Evolutionary conservation across 2,329 filamentous ascomycete genomes (phyloP), one percentile per base, ranked within the genome.

Genomic region (Scorias spongiosa): DNA sequence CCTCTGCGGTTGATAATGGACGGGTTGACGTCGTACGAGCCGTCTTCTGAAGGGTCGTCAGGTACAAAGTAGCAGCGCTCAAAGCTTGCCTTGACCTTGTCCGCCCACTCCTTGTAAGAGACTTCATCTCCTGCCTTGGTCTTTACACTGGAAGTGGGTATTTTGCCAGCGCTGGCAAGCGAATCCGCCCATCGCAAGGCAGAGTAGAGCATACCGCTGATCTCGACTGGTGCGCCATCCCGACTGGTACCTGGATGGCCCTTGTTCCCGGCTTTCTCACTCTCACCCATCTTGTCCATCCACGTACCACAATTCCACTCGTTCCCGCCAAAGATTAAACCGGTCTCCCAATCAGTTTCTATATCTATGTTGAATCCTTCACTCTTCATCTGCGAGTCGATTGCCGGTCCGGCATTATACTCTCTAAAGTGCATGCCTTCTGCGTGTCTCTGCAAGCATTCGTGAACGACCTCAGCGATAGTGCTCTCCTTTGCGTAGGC

Each of bases 261-360:
- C 67, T 95, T 96, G 57, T 80, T 94, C 46, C 83, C 81, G 12
- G 93, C 91, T 48, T 80, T 84, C 50, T 84, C 78, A 49, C 87
- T 94, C 63, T 98, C 91, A n/a, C 91, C 91, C 91, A 98, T 98
- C 74, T 98, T 98, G 71, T 98, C 91, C 87, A 95, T 95, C 91
- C 91, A 98, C 1, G 91, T 98, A 42, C 91, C 91, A 55, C 93
- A 98, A 63, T 98, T 98, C 65, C 69, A 74, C 58, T 95, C 88
- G 57, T 85, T 96, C 29, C 93, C 91, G 44, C 93, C 91, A 57
- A 93, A 94, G 46, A 98, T 80, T 49, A 98, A 75, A 17, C 91
- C 93, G 5, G 79, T 91, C 15, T 36, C 32, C 89, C 89, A 96
- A 60, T 98, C 89, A 10, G 93, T 84, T 47, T 83, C 76, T 53